Percentiles rank a stretch among this genome's conserved stretches.
These are phyloP conservation scores for Neurospora sp. DNA, from an alignment of 495 filamentous ascomycete species.

Conservation along the genomic window DNA sequence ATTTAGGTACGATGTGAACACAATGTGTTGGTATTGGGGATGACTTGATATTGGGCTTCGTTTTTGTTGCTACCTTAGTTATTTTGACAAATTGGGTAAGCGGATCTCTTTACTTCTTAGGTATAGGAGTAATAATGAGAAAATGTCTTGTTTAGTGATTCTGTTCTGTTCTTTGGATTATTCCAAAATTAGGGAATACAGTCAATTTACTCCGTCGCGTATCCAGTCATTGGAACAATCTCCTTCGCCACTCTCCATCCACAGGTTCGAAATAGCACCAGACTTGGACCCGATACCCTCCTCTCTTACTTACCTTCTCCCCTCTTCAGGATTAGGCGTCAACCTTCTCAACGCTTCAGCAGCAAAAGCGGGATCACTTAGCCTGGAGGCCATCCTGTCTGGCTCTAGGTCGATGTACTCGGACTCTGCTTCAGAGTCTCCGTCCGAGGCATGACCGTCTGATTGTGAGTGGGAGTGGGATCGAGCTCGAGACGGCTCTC, in stretches of 20 bases:
- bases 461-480: conserved; percentile 30
- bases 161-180: background rate
- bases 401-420: conserved; percentile 42
- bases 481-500: conserved; percentile 38
- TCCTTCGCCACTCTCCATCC: background rate
- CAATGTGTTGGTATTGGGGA: background rate
- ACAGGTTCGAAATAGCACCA: background rate
- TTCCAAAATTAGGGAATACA: background rate
- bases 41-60: background rate
- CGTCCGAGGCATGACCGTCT: background rate
- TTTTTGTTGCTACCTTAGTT: background rate
- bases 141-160: background rate
- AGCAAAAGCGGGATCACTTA: conserved; percentile 43
- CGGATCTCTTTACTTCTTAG: background rate
- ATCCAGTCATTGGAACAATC: background rate
- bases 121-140: background rate
- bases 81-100: background rate
- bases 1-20: background rate
- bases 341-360: conserved; percentile 13
- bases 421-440: background rate
- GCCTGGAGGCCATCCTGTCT: conserved; percentile 59
- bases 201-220: background rate
- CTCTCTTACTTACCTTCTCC: conserved; percentile 4
- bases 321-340: conserved; percentile 33
- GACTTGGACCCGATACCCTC: background rate